phyloP scores from a whole-genome alignment of 2,329 filamentous ascomycete genomes.

The Colletotrichum cordylinicola region DNA sequence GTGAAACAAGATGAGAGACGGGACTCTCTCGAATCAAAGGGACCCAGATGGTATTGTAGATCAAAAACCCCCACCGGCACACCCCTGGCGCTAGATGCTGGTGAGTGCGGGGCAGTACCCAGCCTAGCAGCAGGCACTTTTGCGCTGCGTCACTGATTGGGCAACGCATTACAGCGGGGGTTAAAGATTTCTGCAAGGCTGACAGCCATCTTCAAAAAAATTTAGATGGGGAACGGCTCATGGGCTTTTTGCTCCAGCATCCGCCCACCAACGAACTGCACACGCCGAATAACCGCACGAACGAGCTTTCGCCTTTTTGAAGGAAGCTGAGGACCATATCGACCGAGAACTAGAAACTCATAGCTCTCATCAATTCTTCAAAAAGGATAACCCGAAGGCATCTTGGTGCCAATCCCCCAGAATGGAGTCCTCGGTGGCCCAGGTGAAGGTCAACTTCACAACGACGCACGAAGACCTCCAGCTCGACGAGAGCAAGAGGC shows the following conservation, averaged over 20 bases:
- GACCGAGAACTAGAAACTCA: neutral
- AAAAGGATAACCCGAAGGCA: neutral
- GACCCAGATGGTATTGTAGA: neutral
- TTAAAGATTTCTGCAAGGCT: conserved; percentile 22
- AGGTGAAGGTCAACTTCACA: conserved; percentile 73
- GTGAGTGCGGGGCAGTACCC: conserved; percentile 8
- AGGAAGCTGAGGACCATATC: neutral
- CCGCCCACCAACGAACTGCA: neutral
- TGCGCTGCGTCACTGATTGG: conserved; percentile 19
- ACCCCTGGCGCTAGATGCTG: neutral
- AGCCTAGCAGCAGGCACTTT: neutral
- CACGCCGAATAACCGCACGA: neutral
- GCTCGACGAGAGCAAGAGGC: conserved; percentile 65
- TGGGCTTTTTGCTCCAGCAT: neutral
- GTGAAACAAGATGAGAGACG: neutral
- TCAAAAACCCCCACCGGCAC: neutral
- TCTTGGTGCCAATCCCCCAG: conserved; percentile 11
- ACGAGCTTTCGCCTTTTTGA: neutral
- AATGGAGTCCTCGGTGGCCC: conserved; percentile 50
- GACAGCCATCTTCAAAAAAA: conserved; percentile 22
- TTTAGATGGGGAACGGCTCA: neutral
- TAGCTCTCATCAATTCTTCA: neutral
- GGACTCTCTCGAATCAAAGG: neutral
- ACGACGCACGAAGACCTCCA: conserved; percentile 67
- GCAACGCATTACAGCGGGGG: conserved; percentile 4